Percentiles rank a stretch among this genome's conserved stretches.
phyloP scores from a whole-genome alignment of 2,329 filamentous ascomycete species.

The Aschersonia sp. region DNA sequence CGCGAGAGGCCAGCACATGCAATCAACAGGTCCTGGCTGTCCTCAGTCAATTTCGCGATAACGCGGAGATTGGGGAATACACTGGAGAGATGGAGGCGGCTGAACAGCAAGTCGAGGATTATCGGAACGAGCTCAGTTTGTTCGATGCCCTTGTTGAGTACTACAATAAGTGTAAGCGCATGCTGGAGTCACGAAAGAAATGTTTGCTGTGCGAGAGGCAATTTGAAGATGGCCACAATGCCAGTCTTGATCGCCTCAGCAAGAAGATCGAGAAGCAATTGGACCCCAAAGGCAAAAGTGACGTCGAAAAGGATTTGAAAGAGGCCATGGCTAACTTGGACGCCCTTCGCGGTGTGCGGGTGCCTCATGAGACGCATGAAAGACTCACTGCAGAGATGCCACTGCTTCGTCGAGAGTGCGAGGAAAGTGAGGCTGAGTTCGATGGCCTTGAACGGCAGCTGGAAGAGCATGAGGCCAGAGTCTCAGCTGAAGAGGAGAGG shows the following conservation, averaged over 20 bases:
- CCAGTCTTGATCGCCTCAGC: slow-evolving; percentile 45
- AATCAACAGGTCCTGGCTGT: slow-evolving; percentile 39
- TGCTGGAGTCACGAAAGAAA: slow-evolving; percentile 51
- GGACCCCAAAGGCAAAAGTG: slow-evolving; percentile 46
- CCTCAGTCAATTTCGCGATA: slow-evolving; percentile 28
- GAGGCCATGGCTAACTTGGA: slow-evolving; percentile 34
- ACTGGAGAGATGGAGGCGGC: slow-evolving; percentile 33
- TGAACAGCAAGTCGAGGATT: slow-evolving; percentile 41
- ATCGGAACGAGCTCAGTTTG: slow-evolving; percentile 53
- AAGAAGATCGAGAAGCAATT: slow-evolving; percentile 51
- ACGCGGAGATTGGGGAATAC: slow-evolving; percentile 38
- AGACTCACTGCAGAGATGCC: slow-evolving; percentile 61
- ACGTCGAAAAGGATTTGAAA: slow-evolving; percentile 47
- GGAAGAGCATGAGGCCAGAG: slow-evolving; percentile 52
- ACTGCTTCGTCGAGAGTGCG: slow-evolving; percentile 47
- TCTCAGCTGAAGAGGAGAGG: slow-evolving; percentile 48
- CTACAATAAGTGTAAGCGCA: slow-evolving; percentile 52
- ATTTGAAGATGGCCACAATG: slow-evolving; percentile 46
- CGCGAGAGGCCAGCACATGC: slow-evolving; percentile 45
- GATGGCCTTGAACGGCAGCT: slow-evolving; percentile 44
- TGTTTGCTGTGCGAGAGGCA: slow-evolving; percentile 64
- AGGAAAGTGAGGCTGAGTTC: slow-evolving; percentile 45
- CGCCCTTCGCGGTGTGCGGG: slow-evolving; percentile 45
- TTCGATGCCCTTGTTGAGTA: slow-evolving; percentile 57
- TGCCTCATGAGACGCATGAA: slow-evolving; percentile 60